Evolutionary conservation across 352 stramenopile genomes (phyloP).

Genomic region (Phytopythium cucurbitacearum): DNA sequence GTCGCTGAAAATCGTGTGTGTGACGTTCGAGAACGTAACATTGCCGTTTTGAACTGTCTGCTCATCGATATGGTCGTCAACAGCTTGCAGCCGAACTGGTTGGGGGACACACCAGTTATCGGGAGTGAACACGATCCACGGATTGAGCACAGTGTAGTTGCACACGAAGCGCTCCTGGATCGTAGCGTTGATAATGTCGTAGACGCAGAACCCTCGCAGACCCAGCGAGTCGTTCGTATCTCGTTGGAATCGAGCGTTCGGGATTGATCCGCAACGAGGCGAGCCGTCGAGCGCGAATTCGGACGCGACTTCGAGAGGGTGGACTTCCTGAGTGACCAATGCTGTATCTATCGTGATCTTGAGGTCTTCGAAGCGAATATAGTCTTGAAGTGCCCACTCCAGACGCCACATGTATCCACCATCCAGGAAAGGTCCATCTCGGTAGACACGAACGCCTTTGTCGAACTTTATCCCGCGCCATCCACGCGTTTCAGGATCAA

Average conservation of each 20-base stretch:
- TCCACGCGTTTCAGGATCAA: constrained; percentile 39
- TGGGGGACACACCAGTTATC: constrained; percentile 69
- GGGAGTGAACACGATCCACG: constrained; percentile 70
- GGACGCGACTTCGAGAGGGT: constrained; percentile 48
- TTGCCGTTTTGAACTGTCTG: constrained; percentile 28
- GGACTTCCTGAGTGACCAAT: constrained; percentile 57
- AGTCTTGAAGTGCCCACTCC: constrained; percentile 72
- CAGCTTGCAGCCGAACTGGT: constrained; percentile 32
- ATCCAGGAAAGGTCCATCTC: constrained; percentile 61
- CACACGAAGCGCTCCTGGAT: constrained; percentile 71
- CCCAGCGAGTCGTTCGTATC: constrained; percentile 46
- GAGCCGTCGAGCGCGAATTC: constrained; percentile 36
- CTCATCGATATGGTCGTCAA: constrained; percentile 68
- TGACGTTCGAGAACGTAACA: constrained; percentile 57
- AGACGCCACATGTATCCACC: constrained; percentile 70
- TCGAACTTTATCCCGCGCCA: constrained; percentile 59
- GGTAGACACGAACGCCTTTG: constrained; percentile 67
- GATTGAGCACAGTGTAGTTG: constrained; percentile 68
- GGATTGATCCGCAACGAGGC: constrained; percentile 45
- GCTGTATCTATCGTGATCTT: constrained; percentile 54
- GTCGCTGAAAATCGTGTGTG: constrained; percentile 56
- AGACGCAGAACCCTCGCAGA: constrained; percentile 55
- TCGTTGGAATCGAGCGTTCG: constrained; percentile 36
- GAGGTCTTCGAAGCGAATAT: constrained; percentile 64
- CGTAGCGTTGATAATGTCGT: constrained; percentile 55